Evolutionary conservation across 2,329 filamentous ascomycete species (phyloP).

Genomic region (Diplodia sapinea): DNA sequence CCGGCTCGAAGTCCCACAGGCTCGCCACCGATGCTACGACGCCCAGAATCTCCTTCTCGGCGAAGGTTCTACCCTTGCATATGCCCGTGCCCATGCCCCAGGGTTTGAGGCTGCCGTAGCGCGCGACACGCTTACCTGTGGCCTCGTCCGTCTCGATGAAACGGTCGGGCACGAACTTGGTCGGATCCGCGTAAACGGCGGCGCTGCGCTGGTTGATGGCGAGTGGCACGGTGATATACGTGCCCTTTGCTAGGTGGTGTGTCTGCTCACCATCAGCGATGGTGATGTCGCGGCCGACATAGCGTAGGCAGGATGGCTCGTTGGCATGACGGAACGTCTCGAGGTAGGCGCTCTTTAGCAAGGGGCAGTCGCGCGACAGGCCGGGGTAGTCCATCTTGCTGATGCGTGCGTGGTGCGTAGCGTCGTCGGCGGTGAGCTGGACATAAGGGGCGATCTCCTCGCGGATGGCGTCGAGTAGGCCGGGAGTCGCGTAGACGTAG

Average conservation of each 20-base stretch:
- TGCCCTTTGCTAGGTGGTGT: conserved; percentile 8
- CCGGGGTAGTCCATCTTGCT: conserved; percentile 1
- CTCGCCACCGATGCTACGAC: conserved; percentile 60
- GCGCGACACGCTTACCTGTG: conserved; percentile 28
- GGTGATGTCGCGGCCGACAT: conserved; percentile 41
- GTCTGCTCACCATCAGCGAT: conserved; percentile 40
- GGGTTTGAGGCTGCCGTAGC: conserved; percentile 32
- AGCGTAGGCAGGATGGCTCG: conserved; percentile 30
- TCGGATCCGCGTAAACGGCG: conserved; percentile 27
- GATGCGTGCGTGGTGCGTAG: not conserved
- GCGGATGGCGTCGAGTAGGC: conserved; percentile 40
- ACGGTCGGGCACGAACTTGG: conserved; percentile 30
- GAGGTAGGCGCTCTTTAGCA: conserved; percentile 47
- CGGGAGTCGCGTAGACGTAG: conserved; percentile 39
- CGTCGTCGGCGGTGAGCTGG: conserved; percentile 35
- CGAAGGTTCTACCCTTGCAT: conserved; percentile 58
- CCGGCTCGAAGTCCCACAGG: conserved; percentile 63
- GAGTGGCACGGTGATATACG: conserved; percentile 24
- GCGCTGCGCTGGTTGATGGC: conserved; percentile 27
- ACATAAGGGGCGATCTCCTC: conserved; percentile 44
- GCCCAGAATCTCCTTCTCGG: conserved; percentile 57
- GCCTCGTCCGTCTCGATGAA: conserved; percentile 31
- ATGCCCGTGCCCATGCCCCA: conserved; percentile 52
- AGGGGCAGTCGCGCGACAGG: conserved; percentile 39
- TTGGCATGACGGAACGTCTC: conserved; percentile 46